These are phyloP conservation scores for Aspergillus carlsbadensis DNA, from an alignment of 495 filamentous ascomycete genomes.

Conservation along the genomic window DNA sequence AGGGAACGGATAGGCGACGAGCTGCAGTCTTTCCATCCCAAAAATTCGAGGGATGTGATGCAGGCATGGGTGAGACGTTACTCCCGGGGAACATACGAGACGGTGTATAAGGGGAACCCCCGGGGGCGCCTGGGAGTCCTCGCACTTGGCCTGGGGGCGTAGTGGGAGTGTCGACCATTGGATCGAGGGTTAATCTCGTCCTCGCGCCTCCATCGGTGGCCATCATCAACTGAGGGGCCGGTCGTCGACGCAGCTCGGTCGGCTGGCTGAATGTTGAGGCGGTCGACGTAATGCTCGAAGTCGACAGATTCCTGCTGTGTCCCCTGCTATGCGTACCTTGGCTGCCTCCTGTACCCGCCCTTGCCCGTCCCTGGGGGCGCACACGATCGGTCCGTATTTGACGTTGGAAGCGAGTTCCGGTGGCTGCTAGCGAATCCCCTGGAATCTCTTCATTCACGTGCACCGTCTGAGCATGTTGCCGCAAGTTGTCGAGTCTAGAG, in stretches of 20 bases:
- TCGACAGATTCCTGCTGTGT: conserved; percentile 79
- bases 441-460: conserved; percentile 98
- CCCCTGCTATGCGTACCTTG: conserved; percentile 67
- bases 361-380: conserved; percentile 67
- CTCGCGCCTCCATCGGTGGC: conserved; percentile 63
- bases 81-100: conserved; percentile 65
- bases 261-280: conserved; percentile 65
- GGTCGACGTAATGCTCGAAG: conserved; percentile 79
- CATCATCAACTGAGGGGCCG: conserved; percentile 84
- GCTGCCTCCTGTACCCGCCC: conserved; percentile 71
- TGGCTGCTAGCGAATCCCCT: conserved; percentile 87
- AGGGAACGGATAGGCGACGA: conserved; percentile 79
- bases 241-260: conserved; percentile 65
- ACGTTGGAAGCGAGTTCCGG: conserved; percentile 88
- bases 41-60: conserved; percentile 63
- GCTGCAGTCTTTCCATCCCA: conserved; percentile 70
- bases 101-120: conserved; percentile 59
- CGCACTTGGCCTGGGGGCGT: conserved; percentile 49
- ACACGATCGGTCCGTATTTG: conserved; percentile 87
- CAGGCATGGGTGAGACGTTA: conserved; percentile 68
- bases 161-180: conserved; percentile 56
- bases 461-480: conserved; percentile 96
- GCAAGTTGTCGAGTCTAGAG: conserved; percentile 93
- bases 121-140: conserved; percentile 50
- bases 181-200: conserved; percentile 6